These are phyloP conservation scores for Eucalyptus sp. DNA, from an alignment of 345 rosid genomes.

Conservation along the genomic window DNA sequence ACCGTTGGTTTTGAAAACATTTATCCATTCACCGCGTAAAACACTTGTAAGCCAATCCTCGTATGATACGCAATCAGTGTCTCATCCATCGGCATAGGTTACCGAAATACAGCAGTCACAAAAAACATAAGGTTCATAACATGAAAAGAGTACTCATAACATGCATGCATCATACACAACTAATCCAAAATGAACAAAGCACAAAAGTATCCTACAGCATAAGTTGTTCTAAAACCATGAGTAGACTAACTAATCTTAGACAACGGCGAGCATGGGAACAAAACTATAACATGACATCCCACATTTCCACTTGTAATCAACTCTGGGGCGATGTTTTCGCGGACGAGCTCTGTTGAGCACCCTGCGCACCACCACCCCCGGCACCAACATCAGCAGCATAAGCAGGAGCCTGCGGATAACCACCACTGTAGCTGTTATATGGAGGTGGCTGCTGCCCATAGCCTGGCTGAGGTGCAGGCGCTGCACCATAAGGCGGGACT, in stretches of 20 bases:
- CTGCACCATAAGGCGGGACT: slow-evolving; percentile 25
- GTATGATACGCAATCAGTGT: neutral
- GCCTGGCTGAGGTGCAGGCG: slow-evolving; percentile 32
- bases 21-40: neutral
- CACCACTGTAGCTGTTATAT: slow-evolving; percentile 39
- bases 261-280: neutral
- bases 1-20: neutral
- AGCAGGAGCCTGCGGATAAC: slow-evolving; percentile 33
- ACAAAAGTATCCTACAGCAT: neutral
- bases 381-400: slow-evolving; percentile 47
- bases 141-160: neutral
- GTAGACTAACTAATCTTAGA: neutral
- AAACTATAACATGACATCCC: neutral
- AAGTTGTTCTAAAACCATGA: neutral
- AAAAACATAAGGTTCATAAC: neutral
- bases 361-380: slow-evolving; percentile 12
- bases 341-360: slow-evolving; percentile 27
- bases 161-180: neutral
- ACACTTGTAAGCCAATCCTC: neutral
- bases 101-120: neutral
- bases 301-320: neutral
- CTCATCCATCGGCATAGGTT: neutral
- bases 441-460: slow-evolving; percentile 57
- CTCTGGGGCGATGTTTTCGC: slow-evolving; percentile 18
- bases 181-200: neutral